phyloP scores from a whole-genome alignment of 441 rosid species.

The Mallotus repandus region DNA sequence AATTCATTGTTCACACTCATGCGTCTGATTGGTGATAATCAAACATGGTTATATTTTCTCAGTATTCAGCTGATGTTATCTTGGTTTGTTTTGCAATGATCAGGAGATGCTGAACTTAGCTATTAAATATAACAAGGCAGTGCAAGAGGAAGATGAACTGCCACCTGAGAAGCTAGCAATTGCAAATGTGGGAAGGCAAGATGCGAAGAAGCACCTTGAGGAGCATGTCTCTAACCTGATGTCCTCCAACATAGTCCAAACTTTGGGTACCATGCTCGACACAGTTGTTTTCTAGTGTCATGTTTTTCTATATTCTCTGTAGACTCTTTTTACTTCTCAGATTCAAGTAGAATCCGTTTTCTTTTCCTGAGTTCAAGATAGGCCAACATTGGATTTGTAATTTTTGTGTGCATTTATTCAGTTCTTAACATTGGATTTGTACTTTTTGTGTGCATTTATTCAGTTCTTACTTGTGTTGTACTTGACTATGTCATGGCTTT shows the following conservation, averaged over 20 bases:
- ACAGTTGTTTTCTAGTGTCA: slow-evolving; percentile 70
- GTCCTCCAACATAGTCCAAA: slow-evolving; percentile 96
- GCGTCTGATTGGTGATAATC: background rate
- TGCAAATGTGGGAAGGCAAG: slow-evolving; percentile 97
- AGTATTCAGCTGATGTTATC: background rate
- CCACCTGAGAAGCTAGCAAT: slow-evolving; percentile 92
- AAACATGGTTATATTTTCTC: background rate
- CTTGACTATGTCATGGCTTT: too few relatives aligned
- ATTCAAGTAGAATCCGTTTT: background rate
- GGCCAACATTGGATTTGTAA: background rate
- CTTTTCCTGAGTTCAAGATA: background rate
- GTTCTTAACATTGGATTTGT: background rate
- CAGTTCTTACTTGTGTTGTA: background rate
- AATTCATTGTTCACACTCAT: background rate
- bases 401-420: background rate
- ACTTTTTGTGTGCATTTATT: background rate
- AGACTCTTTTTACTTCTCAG: background rate
- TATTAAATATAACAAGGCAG: slow-evolving; percentile 87
- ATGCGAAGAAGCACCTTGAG: slow-evolving; percentile 95
- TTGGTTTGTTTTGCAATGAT: slow-evolving; percentile 20
- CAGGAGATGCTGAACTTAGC: slow-evolving; percentile 94
- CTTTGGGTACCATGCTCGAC: slow-evolving; percentile 96
- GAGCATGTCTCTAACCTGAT: slow-evolving; percentile 91
- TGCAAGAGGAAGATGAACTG: slow-evolving; percentile 93
- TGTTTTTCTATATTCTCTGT: slow-evolving; percentile 1